These are phyloP conservation scores for Emericellopsis cladophorae DNA, from an alignment of 2,329 filamentous ascomycete species.

Conservation along the genomic window DNA sequence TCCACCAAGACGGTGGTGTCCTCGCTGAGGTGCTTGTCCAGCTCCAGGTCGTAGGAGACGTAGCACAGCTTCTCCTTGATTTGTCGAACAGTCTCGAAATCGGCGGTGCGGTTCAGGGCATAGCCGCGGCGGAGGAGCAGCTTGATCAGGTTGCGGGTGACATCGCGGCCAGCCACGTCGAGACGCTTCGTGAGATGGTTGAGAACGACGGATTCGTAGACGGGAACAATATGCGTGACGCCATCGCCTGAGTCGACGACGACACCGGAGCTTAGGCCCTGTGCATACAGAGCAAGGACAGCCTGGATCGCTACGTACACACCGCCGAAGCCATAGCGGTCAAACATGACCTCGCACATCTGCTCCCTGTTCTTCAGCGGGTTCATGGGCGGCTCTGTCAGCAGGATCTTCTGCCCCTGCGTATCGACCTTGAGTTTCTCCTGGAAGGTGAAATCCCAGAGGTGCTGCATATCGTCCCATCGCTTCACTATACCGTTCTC, in stretches of 20 bases:
- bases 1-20: slow-evolving; percentile 96
- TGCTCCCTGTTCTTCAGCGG: slow-evolving; percentile 91
- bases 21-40: slow-evolving; percentile 92
- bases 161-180: slow-evolving; percentile 91
- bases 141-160: slow-evolving; percentile 95
- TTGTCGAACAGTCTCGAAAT: slow-evolving; percentile 97
- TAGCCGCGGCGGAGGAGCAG: slow-evolving; percentile 89
- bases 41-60: slow-evolving; percentile 92
- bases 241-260: slow-evolving; percentile 97
- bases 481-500: slow-evolving; percentile 99
- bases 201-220: slow-evolving; percentile 95
- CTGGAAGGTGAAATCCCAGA: slow-evolving; percentile 98
- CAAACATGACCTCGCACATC: slow-evolving; percentile 99
- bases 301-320: slow-evolving; percentile 98
- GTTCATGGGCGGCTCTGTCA: slow-evolving; percentile 97
- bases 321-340: slow-evolving; percentile 88
- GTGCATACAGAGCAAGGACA: slow-evolving; percentile 88
- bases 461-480: slow-evolving; percentile 99
- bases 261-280: slow-evolving; percentile 88
- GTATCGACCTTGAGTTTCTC: slow-evolving; percentile 95
- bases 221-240: slow-evolving; percentile 96
- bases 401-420: slow-evolving; percentile 85
- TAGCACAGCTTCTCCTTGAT: slow-evolving; percentile 99
- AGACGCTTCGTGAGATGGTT: slow-evolving; percentile 91
- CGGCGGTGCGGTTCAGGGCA: slow-evolving; percentile 92